Percentiles rank a stretch among this genome's conserved stretches.
Evolutionary conservation across 2,329 filamentous ascomycete species (phyloP).

Genomic region (Neonectria ditissima): DNA sequence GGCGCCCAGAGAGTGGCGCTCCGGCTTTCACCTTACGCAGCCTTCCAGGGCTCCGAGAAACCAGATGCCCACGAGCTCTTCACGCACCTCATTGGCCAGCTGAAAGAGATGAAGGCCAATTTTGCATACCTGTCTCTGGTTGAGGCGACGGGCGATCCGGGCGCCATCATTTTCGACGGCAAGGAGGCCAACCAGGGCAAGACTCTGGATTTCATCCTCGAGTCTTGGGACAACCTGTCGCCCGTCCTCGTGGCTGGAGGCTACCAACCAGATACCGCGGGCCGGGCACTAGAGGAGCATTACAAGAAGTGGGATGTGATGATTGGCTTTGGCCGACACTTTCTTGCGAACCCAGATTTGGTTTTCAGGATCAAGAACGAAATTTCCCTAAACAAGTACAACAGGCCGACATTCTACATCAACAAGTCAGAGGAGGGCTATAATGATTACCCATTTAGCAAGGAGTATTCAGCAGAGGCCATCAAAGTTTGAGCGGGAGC

Average conservation of each 20-base stretch:
- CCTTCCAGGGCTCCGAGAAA: conserved; percentile 41
- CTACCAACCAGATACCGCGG: conserved; percentile 38
- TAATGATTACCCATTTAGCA: conserved; percentile 38
- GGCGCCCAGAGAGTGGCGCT: conserved; percentile 54
- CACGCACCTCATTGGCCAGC: conserved; percentile 41
- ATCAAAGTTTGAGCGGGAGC: not conserved
- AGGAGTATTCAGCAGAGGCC: not conserved
- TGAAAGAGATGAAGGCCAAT: conserved; percentile 45
- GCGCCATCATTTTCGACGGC: conserved; percentile 18
- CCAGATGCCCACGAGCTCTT: conserved; percentile 37
- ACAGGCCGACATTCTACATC: conserved; percentile 43
- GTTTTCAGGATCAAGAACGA: conserved; percentile 44
- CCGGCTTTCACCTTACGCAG: conserved; percentile 50
- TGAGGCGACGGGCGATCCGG: conserved; percentile 44
- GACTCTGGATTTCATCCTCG: conserved; percentile 47
- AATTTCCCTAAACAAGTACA: conserved; percentile 40
- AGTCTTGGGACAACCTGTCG: conserved; percentile 46
- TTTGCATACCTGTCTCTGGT: conserved; percentile 47
- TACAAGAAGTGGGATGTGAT: conserved; percentile 47
- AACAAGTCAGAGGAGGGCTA: conserved; percentile 34
- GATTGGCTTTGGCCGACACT: conserved; percentile 46
- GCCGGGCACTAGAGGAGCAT: conserved; percentile 36
- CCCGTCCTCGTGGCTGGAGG: conserved; percentile 46
- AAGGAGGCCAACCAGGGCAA: conserved; percentile 48
- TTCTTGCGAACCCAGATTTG: conserved; percentile 47